Evolutionary conservation across 805 yeast genomes (phyloP).

Genomic region (Torulaspora indica): DNA sequence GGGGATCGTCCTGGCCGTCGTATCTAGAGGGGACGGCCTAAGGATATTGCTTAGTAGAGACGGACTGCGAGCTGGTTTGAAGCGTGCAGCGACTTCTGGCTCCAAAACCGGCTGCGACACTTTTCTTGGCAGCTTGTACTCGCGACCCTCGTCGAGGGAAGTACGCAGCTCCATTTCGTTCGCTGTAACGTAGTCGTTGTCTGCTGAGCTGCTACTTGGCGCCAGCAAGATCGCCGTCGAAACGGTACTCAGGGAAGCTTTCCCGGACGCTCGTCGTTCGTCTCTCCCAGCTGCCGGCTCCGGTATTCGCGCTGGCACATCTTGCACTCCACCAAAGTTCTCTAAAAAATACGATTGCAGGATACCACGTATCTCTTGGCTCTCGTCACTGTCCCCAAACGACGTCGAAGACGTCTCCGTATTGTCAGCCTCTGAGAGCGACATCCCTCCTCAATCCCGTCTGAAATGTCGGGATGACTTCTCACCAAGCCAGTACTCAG

Average conservation of each 20-base stretch:
- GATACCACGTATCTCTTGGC: conserved; percentile 1
- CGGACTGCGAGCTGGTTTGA: conserved; percentile 15
- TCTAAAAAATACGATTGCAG: conserved; percentile 6
- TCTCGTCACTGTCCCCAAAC: conserved; percentile 1
- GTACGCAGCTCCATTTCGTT: conserved; percentile 12
- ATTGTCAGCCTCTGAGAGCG: conserved; percentile 3
- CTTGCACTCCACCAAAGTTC: neutral
- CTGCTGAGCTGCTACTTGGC: conserved; percentile 1
- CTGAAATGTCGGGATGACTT: too few relatives aligned
- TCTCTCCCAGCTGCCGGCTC: neutral
- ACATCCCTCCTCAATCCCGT: conserved; percentile 10
- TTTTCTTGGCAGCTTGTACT: conserved; percentile 16
- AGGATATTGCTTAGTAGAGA: conserved; percentile 22
- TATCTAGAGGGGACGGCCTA: conserved; percentile 10
- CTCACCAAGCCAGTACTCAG: too few relatives aligned
- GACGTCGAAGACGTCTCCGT: conserved; percentile 1
- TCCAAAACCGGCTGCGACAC: conserved; percentile 11
- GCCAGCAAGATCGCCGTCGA: conserved; percentile 2
- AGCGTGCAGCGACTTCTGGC: neutral
- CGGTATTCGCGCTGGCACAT: neutral
- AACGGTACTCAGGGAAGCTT: neutral
- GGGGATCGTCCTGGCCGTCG: conserved; percentile 6
- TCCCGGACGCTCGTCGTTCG: neutral
- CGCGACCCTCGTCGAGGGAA: conserved; percentile 9
- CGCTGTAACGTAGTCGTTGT: conserved; percentile 7